Percentiles rank a stretch among this genome's conserved stretches.
Conservation (phyloP, 805 yeast species). For the Saturnispora serradocipensis region DNA sequence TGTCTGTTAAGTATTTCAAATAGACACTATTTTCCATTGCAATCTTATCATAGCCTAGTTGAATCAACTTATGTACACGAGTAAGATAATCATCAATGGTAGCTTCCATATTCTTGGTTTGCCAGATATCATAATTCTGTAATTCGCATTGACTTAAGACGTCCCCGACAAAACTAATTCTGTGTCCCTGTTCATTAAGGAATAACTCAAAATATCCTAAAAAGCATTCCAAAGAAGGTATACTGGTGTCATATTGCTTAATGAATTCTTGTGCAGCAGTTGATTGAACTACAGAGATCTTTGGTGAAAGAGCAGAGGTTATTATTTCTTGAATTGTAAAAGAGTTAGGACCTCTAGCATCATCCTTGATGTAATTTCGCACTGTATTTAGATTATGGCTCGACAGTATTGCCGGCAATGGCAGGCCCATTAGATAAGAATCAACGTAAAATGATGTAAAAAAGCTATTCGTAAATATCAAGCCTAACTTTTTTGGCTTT, state of each 20-base stretch:
- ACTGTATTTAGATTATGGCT: background rate
- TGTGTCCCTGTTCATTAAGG: background rate
- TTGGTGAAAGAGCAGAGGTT: constrained; percentile 25
- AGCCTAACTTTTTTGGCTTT: background rate
- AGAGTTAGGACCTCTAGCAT: constrained; percentile 24
- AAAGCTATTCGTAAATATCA: background rate
- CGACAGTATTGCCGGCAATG: background rate
- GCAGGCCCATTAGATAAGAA: background rate
- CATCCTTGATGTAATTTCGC: constrained; percentile 13
- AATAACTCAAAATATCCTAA: constrained; percentile 20
- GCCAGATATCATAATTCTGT: background rate
- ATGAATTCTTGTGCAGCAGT: constrained; percentile 14
- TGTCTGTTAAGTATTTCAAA: constrained; percentile 45
- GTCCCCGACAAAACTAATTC: constrained; percentile 10
- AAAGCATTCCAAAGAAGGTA: constrained; percentile 16
- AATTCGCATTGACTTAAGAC: background rate
- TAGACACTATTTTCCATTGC: constrained; percentile 40
- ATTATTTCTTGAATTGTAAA: constrained; percentile 22
- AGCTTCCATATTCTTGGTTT: background rate
- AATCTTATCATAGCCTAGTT: background rate
- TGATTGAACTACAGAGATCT: constrained; percentile 24
- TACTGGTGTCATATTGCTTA: background rate
- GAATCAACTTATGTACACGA: background rate
- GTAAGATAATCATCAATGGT: background rate
- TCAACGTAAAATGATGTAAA: background rate